Evolutionary conservation across 257 asterid species (phyloP).

Genomic region (Salvia miltiorrhiza): DNA sequence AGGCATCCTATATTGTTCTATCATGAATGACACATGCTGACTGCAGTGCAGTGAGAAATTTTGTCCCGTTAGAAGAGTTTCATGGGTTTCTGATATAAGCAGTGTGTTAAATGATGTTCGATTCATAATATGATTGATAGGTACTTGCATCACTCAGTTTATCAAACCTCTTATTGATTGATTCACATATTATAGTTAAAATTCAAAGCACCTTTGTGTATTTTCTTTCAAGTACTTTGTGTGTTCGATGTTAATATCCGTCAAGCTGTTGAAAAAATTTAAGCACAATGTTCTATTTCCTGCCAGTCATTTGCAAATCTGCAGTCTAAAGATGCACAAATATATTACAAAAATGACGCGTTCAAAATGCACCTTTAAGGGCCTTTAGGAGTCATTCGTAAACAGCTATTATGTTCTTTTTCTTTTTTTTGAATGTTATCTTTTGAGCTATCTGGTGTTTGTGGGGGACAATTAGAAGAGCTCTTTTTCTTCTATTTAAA

Average conservation of each 20-base stretch:
- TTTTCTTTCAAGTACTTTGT: background rate
- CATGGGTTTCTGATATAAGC: background rate
- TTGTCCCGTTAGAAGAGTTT: background rate
- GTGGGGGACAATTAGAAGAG: background rate
- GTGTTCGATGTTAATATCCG: background rate
- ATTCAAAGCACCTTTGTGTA: background rate
- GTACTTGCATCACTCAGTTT: background rate
- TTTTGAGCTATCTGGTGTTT: background rate
- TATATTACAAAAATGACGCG: background rate
- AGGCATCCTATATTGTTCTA: constrained; percentile 7
- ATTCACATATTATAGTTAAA: background rate
- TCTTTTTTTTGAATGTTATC: no score
- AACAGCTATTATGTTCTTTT: background rate
- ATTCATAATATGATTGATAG: background rate
- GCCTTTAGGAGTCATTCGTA: background rate
- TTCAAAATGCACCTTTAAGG: background rate
- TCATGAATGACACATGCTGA: constrained; percentile 6
- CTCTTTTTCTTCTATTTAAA: background rate
- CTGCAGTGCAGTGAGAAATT: background rate
- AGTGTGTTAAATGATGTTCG: background rate
- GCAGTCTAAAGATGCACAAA: background rate
- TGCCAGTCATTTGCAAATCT: background rate
- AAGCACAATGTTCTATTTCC: no score
- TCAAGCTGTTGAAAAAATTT: background rate
- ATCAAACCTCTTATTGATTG: background rate